Evolutionary conservation across 768 basidiomycete species (phyloP).

Genomic region (Termitomyces heimii): DNA sequence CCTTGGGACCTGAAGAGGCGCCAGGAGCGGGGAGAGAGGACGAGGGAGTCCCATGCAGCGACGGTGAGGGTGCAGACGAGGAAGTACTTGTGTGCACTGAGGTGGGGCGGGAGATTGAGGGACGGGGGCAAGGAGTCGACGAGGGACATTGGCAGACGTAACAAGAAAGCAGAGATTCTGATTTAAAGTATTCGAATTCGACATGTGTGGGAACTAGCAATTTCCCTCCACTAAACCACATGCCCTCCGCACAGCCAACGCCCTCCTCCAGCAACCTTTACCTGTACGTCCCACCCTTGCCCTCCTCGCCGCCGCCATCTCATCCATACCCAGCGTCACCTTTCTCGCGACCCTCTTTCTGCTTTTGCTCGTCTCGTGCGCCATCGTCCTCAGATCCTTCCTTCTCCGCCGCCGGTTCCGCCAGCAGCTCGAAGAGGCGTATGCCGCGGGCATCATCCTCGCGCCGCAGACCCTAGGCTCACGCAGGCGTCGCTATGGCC

Average conservation of each 20-base stretch:
- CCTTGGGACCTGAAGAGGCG: constrained; percentile 54
- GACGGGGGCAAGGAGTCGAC: constrained; percentile 52
- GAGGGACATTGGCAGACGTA: no score
- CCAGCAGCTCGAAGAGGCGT: constrained; percentile 44
- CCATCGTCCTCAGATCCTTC: constrained; percentile 60
- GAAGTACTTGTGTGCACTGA: constrained; percentile 85
- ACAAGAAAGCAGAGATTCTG: no score
- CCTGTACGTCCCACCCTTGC: constrained; percentile 24
- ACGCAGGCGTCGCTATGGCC: constrained; percentile 34
- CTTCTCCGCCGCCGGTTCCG: constrained; percentile 53
- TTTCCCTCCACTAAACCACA: constrained; percentile 4
- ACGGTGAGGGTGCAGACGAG: constrained; percentile 87
- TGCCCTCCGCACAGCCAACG: constrained; percentile 15
- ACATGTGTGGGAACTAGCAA: background rate
- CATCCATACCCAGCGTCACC: constrained; percentile 38
- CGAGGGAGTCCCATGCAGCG: constrained; percentile 86
- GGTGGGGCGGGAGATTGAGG: constrained; percentile 70
- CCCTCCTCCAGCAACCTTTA: constrained; percentile 35
- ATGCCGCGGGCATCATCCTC: constrained; percentile 43
- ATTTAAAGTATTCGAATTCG: no score
- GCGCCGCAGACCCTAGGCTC: constrained; percentile 33
- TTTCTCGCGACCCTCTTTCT: constrained; percentile 70
- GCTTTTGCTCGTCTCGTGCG: constrained; percentile 57
- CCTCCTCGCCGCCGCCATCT: background rate
- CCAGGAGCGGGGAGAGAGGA: constrained; percentile 76